Evolutionary conservation across 306 rosid genomes (phyloP).

Genomic region (Senna siamea): DNA sequence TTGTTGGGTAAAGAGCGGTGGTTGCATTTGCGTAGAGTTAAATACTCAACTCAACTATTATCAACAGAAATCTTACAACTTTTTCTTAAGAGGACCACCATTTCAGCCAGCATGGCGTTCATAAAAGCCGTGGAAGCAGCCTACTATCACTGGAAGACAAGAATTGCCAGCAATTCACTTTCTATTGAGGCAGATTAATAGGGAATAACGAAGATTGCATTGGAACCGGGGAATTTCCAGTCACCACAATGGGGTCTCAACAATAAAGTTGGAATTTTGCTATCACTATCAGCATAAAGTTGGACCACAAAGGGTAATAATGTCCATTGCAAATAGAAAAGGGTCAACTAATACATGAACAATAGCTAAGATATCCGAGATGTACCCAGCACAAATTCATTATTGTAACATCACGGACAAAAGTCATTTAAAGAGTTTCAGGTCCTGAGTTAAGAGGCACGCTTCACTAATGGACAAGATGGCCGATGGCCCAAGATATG

Average conservation of each 20-base stretch:
- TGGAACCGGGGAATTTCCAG: constrained; percentile 34
- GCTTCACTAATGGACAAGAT: constrained; percentile 18
- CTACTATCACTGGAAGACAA: constrained; percentile 36
- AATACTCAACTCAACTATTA: not conserved
- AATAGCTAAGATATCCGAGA: not conserved
- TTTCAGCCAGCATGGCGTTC: not conserved
- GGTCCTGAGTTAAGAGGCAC: constrained; percentile 12
- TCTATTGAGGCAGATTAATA: not conserved
- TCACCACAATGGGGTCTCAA: constrained; percentile 24
- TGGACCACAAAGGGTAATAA: constrained; percentile 31
- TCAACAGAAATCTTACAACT: not conserved
- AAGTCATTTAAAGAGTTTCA: constrained; percentile 29
- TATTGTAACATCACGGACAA: constrained; percentile 28
- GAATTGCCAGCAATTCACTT: constrained; percentile 17
- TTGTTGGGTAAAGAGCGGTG: no score
- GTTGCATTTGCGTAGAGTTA: not conserved
- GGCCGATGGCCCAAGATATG: constrained; percentile 30
- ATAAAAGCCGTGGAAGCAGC: constrained; percentile 19
- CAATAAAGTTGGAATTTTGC: not conserved
- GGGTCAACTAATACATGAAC: constrained; percentile 29
- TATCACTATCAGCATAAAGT: constrained; percentile 1
- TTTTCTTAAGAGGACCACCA: constrained; percentile 23
- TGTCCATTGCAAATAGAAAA: constrained; percentile 22
- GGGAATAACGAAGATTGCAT: constrained; percentile 16
- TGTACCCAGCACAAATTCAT: constrained; percentile 31